Base-by-base conservation (phyloP, 352 stramenopile species). In the Pythium graminicola region DNA sequence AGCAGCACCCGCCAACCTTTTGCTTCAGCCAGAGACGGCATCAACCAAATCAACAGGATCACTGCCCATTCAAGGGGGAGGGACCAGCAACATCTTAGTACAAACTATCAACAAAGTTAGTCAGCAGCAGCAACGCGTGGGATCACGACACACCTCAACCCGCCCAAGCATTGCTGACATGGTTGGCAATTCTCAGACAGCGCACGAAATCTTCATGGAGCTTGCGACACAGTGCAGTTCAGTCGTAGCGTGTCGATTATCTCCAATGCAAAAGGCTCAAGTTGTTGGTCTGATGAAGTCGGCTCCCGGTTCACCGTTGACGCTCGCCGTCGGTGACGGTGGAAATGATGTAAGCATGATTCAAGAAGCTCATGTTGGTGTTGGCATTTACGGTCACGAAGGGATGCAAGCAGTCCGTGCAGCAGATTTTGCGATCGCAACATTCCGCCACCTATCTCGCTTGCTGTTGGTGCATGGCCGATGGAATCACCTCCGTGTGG, bases 261-360 rank as follows among this genome's bases (percentile, higher is more conserved):
- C 83, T 39, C 89, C 89, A 1, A 93, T 95, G 76, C 89, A 97
- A 55, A 97, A 97, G 62, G 87, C 87, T 14, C 80, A 94, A 61
- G 71, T 97, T 1, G 95, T 99, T 4, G 84, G 93, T 40, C 76
- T 99, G 17, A 97, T 99, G 57, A 93, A 93, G 31, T 66, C 65
- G 0, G 76, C 78, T 3, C 72, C 77, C 5, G 75, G 71, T 1
- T 64, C 77, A 16, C 93, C 81, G 0, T 38, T 94, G 11, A 98
- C 95, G 0, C 72, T 99, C 5, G 96, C 96, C 5, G 97, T 99
- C 45, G 97, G 97, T 17, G 97, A 99, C 69, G 97, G 97, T 38
- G 97, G 96, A 1, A 99, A 99, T 61, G 97, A 99, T 63, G 96
- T 99, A 20, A 95, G 93, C 50, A 99, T 99, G 97, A 99, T 99